A percentile compares a stretch with the other conserved stretches of the same genome.
Conservation (phyloP, 2,329 filamentous ascomycete genomes). For the Parastagonospora nodorum region DNA sequence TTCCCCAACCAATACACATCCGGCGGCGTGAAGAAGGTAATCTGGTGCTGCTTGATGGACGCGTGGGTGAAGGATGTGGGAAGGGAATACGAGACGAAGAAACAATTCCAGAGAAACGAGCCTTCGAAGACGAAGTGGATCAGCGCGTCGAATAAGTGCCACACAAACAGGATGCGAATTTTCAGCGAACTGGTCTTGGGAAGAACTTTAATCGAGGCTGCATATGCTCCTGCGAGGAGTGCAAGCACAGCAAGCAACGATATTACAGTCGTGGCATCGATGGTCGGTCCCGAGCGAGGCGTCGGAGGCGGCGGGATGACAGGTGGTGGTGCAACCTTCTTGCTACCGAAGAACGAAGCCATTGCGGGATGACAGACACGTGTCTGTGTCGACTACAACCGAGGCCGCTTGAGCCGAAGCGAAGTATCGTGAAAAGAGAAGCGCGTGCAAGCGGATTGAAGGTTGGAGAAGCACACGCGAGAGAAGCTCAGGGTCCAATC, state of each 20-base stretch:
- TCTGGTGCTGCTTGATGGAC: conserved; percentile 30
- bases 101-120: conserved; percentile 90
- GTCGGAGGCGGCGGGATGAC: conserved; percentile 58
- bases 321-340: conserved; percentile 53
- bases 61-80: conserved; percentile 44
- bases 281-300: conserved; percentile 55
- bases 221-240: conserved; percentile 60
- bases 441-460: conserved; percentile 8
- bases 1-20: conserved; percentile 60
- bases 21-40: conserved; percentile 51
- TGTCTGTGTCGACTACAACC: background rate
- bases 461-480: conserved; percentile 3
- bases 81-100: conserved; percentile 68
- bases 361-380: conserved; percentile 4
- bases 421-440: conserved; percentile 2
- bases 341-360: conserved; percentile 32
- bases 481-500: conserved; percentile 26
- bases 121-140: conserved; percentile 93
- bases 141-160: conserved; percentile 91
- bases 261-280: conserved; percentile 58
- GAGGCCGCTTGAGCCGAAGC: background rate
- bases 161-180: conserved; percentile 82
- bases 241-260: conserved; percentile 61
- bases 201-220: conserved; percentile 55
- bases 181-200: conserved; percentile 60